These are phyloP conservation scores for Lotus japonicus DNA, from an alignment of 306 rosid species.

Conservation along the genomic window DNA sequence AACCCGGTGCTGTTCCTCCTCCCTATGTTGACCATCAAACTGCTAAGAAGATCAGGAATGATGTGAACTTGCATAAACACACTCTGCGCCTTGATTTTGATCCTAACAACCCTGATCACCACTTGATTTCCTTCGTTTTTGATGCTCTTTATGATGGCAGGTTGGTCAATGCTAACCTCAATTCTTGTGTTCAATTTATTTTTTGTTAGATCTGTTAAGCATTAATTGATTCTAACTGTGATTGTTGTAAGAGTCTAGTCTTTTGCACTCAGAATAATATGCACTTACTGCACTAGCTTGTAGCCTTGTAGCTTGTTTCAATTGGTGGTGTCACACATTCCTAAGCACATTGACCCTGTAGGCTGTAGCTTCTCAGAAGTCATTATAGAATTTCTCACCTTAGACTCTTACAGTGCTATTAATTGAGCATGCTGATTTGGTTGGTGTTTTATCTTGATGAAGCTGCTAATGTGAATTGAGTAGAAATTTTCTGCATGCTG, in stretches of 20 bases:
- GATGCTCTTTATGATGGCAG: conserved; percentile 79
- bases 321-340: no score
- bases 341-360: no score
- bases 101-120: conserved; percentile 63
- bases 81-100: conserved; percentile 56
- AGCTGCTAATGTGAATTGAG: not conserved
- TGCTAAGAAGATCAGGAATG: conserved; percentile 78
- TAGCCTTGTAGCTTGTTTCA: no score
- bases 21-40: conserved; percentile 68
- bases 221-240: no score
- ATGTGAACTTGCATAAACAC: conserved; percentile 75
- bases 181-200: not conserved
- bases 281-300: not conserved
- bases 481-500: not conserved
- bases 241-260: not conserved
- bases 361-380: no score
- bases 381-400: no score
- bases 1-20: conserved; percentile 30
- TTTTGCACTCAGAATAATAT: not conserved
- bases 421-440: no score
- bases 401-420: no score
- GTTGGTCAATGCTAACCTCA: conserved; percentile 38
- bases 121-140: conserved; percentile 70
- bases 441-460: no score
- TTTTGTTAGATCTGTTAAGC: not conserved